Percentiles rank a stretch among this genome's conserved stretches.
phyloP scores from a whole-genome alignment of 2,329 filamentous ascomycete genomes.

The Calonectria fujianensis region DNA sequence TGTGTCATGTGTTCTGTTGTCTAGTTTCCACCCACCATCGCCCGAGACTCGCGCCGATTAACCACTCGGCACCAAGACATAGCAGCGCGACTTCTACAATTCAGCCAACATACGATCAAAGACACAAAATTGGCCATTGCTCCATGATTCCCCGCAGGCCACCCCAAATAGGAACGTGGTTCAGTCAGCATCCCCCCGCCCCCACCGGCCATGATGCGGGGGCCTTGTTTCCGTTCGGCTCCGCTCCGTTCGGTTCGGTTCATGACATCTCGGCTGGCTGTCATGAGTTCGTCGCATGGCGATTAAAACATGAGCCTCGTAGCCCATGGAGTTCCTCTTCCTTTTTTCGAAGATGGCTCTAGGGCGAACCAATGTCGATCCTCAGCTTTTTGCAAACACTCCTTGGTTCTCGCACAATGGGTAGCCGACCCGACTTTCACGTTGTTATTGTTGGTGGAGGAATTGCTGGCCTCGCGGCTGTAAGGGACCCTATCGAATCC shows the following conservation, averaged over 20 bases:
- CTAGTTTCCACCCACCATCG: background rate
- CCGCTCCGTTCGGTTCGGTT: conserved; percentile 34
- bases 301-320: background rate
- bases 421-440: conserved; percentile 47
- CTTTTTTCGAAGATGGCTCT: background rate
- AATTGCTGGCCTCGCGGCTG: conserved; percentile 47
- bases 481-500: conserved; percentile 12
- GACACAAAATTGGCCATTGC: background rate
- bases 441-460: conserved; percentile 49
- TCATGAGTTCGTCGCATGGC: background rate
- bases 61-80: conserved; percentile 13
- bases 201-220: conserved; percentile 23
- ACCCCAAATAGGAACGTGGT: background rate
- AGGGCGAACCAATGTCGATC: background rate
- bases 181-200: conserved; percentile 17
- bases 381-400: background rate
- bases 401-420: conserved; percentile 38
- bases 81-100: background rate
- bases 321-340: background rate
- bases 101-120: background rate
- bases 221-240: conserved; percentile 24
- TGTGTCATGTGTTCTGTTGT: background rate
- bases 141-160: conserved; percentile 12
- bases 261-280: conserved; percentile 8
- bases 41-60: background rate